phyloP scores from a whole-genome alignment of 768 basidiomycete genomes.

The Imleria badia region DNA sequence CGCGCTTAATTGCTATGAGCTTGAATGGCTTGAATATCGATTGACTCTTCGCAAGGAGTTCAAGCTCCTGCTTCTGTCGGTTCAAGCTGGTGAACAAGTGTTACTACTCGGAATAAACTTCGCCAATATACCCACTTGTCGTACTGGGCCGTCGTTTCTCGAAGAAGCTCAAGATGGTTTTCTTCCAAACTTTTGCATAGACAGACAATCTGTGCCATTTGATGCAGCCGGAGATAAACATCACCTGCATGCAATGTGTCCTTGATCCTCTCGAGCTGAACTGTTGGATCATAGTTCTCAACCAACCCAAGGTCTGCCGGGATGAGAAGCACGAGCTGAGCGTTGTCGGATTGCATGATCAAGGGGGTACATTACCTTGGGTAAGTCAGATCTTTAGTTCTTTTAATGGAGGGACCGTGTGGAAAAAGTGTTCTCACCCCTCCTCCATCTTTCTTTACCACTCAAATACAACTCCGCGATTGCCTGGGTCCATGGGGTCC shows the following conservation, averaged over 20 bases:
- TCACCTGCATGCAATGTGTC: not conserved
- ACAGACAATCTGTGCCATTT: conserved; percentile 1
- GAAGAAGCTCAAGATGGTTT: not conserved
- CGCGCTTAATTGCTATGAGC: not conserved
- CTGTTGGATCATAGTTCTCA: not conserved
- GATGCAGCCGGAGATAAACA: conserved; percentile 6
- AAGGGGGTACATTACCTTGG: not conserved
- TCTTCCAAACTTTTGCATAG: not conserved
- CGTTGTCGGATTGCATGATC: conserved; percentile 8
- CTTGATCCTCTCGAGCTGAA: not conserved
- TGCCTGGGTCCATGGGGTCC: conserved; percentile 3
- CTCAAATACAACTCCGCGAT: conserved; percentile 4
- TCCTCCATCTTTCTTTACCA: not conserved
- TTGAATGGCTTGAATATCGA: not conserved
- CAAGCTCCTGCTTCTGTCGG: not conserved
- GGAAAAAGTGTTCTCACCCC: not conserved
- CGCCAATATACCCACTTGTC: not conserved
- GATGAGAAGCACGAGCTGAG: conserved; percentile 4
- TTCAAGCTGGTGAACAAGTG: not conserved
- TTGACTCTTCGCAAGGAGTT: not conserved
- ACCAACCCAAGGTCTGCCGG: not conserved
- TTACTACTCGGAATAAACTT: not conserved
- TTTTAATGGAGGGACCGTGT: conserved; percentile 2
- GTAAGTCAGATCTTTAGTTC: not conserved
- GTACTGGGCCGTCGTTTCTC: not conserved